These are phyloP conservation scores for Boletus patriciae DNA, from an alignment of 768 basidiomycete species.

Conservation along the genomic window DNA sequence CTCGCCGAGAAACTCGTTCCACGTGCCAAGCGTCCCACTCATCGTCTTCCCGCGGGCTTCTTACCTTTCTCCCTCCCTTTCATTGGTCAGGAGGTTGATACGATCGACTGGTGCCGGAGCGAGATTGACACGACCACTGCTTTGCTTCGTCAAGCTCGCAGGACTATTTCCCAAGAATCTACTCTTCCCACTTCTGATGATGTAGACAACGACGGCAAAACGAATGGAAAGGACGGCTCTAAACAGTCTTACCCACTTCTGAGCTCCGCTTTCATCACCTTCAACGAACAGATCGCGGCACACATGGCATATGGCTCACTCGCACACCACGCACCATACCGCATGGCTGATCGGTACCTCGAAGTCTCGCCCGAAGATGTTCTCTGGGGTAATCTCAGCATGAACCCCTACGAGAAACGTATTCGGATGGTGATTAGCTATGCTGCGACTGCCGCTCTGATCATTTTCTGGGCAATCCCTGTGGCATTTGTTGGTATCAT, in stretches of 20 bases:
- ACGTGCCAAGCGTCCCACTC: conserved; percentile 69
- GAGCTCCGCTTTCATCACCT: conserved; percentile 83
- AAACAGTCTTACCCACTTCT: conserved; percentile 52
- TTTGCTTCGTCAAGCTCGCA: conserved; percentile 53
- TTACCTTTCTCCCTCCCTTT: conserved; percentile 60
- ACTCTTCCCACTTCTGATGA: conserved; percentile 25
- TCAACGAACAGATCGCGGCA: conserved; percentile 90
- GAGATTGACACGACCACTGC: conserved; percentile 63
- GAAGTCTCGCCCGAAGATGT: conserved; percentile 89
- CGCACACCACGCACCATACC: conserved; percentile 77
- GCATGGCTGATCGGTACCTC: conserved; percentile 72
- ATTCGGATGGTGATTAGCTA: conserved; percentile 68
- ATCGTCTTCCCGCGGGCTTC: conserved; percentile 59
- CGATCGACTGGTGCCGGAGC: conserved; percentile 83
- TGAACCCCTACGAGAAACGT: conserved; percentile 88
- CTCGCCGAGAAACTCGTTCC: conserved; percentile 63
- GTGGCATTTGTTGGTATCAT: conserved; percentile 84
- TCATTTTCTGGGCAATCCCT: conserved; percentile 88
- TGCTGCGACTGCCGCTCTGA: conserved; percentile 72
- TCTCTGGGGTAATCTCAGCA: conserved; percentile 84
- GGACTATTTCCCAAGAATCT: conserved; percentile 21
- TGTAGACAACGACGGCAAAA: conserved; percentile 10
- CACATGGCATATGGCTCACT: conserved; percentile 80
- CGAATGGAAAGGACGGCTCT: conserved; percentile 7
- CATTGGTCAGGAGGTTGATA: conserved; percentile 86